A percentile compares a stretch with the other conserved stretches of the same genome.
phyloP scores from a whole-genome alignment of 2,329 filamentous ascomycete species.

The Talaromyces verruculosus region DNA sequence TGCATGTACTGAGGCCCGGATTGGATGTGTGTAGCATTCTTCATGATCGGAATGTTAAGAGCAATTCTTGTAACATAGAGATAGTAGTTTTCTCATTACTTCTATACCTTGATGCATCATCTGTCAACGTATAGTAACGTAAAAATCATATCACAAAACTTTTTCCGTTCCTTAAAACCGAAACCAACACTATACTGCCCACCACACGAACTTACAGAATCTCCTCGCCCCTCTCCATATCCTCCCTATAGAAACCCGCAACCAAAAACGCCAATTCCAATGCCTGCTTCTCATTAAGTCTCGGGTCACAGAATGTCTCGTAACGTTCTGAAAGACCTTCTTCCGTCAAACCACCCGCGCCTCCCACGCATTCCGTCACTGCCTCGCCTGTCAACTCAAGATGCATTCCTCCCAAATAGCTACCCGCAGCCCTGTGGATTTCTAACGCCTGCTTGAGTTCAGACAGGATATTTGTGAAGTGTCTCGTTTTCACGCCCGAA shows the following conservation, averaged over 20 bases:
- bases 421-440: conserved; percentile 80
- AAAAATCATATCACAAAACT: not conserved
- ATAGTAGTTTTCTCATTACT: not conserved
- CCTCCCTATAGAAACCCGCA: conserved; percentile 71
- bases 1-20: too few species aligned
- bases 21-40: too few species aligned
- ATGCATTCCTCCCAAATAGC: conserved; percentile 90
- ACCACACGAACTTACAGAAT: not conserved
- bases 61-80: not conserved
- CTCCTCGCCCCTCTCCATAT: conserved; percentile 30
- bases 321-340: conserved; percentile 89
- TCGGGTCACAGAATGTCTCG: conserved; percentile 91
- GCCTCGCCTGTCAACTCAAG: conserved; percentile 93
- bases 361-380: conserved; percentile 93
- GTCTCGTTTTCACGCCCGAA: conserved; percentile 83
- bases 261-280: conserved; percentile 92
- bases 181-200: not conserved
- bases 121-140: not conserved
- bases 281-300: conserved; percentile 96
- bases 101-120: not conserved
- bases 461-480: conserved; percentile 84
- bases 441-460: conserved; percentile 80
- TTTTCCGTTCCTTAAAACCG: not conserved
- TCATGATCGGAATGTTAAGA: not conserved
- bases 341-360: conserved; percentile 81